Evolutionary conservation across 345 rosid genomes (phyloP).

Genomic region (Euphorbia peplus): DNA sequence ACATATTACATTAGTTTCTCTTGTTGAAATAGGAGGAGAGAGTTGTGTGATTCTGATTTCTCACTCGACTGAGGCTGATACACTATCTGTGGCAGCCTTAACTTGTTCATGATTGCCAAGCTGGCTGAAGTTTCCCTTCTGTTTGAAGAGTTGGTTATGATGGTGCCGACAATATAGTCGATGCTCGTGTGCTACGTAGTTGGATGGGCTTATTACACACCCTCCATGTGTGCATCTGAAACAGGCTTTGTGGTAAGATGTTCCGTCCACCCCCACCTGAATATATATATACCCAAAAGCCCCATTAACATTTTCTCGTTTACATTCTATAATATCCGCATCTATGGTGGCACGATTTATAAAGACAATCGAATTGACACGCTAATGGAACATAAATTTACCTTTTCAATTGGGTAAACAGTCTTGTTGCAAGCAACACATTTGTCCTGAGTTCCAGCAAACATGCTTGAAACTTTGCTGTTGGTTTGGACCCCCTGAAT

Average conservation of each 20-base stretch:
- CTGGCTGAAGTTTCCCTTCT: constrained; percentile 70
- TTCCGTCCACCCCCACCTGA: constrained; percentile 73
- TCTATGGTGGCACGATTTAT: no score
- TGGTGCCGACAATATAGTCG: constrained; percentile 70
- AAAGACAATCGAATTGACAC: no score
- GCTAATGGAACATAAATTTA: constrained; percentile 13
- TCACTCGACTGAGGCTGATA: constrained; percentile 26
- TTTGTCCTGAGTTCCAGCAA: constrained; percentile 79
- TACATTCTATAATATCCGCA: no score
- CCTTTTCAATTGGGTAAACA: constrained; percentile 75
- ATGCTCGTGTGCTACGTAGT: constrained; percentile 60
- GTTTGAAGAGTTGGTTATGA: constrained; percentile 66
- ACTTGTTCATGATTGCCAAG: constrained; percentile 40
- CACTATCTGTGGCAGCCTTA: constrained; percentile 28
- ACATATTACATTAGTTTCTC: constrained; percentile 6
- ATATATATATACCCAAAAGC: not conserved
- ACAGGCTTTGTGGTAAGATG: constrained; percentile 58
- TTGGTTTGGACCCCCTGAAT: constrained; percentile 44
- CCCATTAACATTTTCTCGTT: no score
- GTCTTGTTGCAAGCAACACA: constrained; percentile 73
- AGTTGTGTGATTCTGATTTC: no score
- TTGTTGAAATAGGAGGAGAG: not conserved
- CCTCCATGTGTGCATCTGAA: constrained; percentile 78
- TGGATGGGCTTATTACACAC: constrained; percentile 62
- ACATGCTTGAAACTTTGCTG: constrained; percentile 60